Conservation (phyloP, 2,329 filamentous ascomycete species). For the Tolypocladium tropicale region DNA sequence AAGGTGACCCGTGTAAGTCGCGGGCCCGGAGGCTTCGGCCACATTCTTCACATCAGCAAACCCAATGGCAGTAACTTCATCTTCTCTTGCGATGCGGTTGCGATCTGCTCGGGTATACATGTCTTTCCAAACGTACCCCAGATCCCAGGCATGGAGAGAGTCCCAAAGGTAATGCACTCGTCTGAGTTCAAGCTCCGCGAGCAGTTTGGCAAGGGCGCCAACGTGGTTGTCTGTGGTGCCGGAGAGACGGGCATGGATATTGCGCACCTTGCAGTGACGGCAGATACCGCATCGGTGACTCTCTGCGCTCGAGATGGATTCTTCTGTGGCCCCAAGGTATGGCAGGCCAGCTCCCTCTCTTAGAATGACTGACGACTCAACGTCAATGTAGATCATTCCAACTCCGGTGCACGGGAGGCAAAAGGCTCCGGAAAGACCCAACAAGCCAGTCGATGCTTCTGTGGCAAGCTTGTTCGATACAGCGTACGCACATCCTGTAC, state of each 20-base stretch:
- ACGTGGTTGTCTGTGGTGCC: conserved; percentile 31
- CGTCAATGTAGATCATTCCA: conserved; percentile 13
- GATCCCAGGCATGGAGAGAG: conserved; percentile 26
- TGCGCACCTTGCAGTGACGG: conserved; percentile 32
- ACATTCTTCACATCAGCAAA: conserved; percentile 7
- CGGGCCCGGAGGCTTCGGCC: background rate
- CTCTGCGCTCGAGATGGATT: conserved; percentile 36
- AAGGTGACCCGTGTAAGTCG: conserved; percentile 18
- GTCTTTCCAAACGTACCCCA: conserved; percentile 27
- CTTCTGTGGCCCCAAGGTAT: conserved; percentile 32
- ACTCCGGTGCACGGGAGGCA: conserved; percentile 6
- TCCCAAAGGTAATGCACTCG: conserved; percentile 30
- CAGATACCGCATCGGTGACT: conserved; percentile 28
- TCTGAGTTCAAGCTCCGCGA: conserved; percentile 29
- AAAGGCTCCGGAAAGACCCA: conserved; percentile 11
- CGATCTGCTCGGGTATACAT: conserved; percentile 34
- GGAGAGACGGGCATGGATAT: conserved; percentile 38
- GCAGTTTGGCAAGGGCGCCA: conserved; percentile 28
- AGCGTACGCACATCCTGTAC: conserved; percentile 35
- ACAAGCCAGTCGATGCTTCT: conserved; percentile 36
- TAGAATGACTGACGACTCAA: background rate
- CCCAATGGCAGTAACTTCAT: background rate
- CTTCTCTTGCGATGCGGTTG: conserved; percentile 33
- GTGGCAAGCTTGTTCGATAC: conserved; percentile 40
- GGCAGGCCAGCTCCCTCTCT: background rate